Conservation (phyloP, 1,139 yeast species). For the Sugiyamaella castrensis region DNA sequence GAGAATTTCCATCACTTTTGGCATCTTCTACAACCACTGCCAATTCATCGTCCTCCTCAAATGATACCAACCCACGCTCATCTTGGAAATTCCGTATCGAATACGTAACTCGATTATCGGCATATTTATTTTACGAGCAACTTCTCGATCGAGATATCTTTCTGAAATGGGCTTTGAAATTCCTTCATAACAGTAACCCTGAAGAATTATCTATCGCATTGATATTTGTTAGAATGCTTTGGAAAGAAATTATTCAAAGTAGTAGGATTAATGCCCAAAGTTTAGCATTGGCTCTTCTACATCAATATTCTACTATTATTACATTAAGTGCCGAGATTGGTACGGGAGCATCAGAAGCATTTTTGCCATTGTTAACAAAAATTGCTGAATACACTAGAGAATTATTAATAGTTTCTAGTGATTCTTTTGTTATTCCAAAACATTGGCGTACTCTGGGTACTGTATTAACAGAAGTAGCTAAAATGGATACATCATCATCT, state of each 20-base stretch:
- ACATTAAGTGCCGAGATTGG: conserved; percentile 12
- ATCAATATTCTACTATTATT: conserved; percentile 23
- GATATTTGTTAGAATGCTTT: conserved; percentile 61
- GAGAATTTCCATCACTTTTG: conserved; percentile 24
- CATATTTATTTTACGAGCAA: conserved; percentile 64
- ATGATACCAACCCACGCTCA: conserved; percentile 16
- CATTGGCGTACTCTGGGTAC: conserved; percentile 65
- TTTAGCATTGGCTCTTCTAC: conserved; percentile 32
- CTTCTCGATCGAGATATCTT: conserved; percentile 62
- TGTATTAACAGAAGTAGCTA: conserved; percentile 44
- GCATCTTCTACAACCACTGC: conserved; percentile 4
- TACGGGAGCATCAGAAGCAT: conserved; percentile 11
- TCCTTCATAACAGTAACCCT: conserved; percentile 48
- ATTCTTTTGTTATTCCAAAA: conserved; percentile 73
- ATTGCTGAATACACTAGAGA: conserved; percentile 23
- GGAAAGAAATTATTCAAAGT: conserved; percentile 57
- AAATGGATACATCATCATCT: neutral
- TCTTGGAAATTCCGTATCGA: conserved; percentile 52
- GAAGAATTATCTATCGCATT: conserved; percentile 53
- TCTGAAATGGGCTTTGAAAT: conserved; percentile 59
- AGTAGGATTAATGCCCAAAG: conserved; percentile 42
- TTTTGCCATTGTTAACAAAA: conserved; percentile 35
- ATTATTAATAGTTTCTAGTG: conserved; percentile 55
- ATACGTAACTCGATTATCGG: conserved; percentile 58
- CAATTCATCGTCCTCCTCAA: conserved; percentile 3